Conservation (phyloP, 306 rosid genomes). For the Rosa multiflora region DNA sequence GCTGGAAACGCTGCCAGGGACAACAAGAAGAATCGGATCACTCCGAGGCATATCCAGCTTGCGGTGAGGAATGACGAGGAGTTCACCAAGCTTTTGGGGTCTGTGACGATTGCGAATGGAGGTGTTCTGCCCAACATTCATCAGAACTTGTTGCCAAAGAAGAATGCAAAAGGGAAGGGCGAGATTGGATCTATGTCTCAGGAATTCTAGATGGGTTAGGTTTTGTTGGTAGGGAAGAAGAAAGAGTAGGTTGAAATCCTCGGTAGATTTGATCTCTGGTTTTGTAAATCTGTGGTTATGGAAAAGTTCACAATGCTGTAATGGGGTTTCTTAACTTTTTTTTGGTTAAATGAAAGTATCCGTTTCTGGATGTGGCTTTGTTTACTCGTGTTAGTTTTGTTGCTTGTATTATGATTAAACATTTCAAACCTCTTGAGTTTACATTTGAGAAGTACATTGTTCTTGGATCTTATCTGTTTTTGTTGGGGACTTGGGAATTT, state of each 20-base stretch:
- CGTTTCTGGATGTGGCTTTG: background rate
- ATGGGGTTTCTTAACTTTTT: background rate
- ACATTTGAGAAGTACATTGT: too few species aligned
- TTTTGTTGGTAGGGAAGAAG: background rate
- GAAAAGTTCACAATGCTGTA: background rate
- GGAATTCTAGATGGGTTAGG: slow-evolving; percentile 41
- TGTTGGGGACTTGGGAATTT: too few species aligned
- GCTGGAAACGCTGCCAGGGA: slow-evolving; percentile 73
- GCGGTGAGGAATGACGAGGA: slow-evolving; percentile 80
- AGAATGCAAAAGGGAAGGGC: slow-evolving; percentile 52
- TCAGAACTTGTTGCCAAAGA: slow-evolving; percentile 57
- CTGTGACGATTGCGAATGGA: slow-evolving; percentile 59
- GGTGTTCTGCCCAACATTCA: slow-evolving; percentile 65
- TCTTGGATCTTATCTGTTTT: too few species aligned
- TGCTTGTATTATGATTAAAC: too few species aligned
- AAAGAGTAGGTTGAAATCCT: background rate
- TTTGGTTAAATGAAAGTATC: background rate
- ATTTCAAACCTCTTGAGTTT: too few species aligned
- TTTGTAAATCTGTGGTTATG: background rate
- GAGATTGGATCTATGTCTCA: slow-evolving; percentile 66
- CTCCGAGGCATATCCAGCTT: slow-evolving; percentile 72
- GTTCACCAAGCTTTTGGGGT: slow-evolving; percentile 50
- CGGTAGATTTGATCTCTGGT: background rate
- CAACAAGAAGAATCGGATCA: slow-evolving; percentile 65
- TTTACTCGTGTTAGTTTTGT: background rate